Base-by-base conservation (phyloP, 495 filamentous ascomycete genomes). In the Aspergillus carlsbadensis region DNA sequence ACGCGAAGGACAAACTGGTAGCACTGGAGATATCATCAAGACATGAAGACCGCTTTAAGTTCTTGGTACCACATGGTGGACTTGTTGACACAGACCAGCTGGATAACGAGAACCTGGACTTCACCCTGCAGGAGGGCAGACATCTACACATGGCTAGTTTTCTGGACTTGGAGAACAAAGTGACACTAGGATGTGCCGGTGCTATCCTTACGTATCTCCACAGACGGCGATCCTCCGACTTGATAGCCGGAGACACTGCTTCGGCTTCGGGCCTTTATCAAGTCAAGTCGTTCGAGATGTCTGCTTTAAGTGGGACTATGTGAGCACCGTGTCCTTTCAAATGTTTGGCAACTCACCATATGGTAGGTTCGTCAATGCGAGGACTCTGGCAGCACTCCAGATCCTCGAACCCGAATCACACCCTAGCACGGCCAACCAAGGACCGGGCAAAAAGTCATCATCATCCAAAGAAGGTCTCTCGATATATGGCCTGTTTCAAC, bases 381-480 rank as follows among this genome's bases (percentile, higher is more conserved):
- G 96, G 61, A 87, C 93, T 0, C 72, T 97, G 24, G 73, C 81
- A 15, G 89, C 92, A 6, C 82, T 98, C 21, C 92, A 98, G 59
- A 90, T 98, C 13, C 73, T 97, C 34, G 87, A 89, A 48, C 84
- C 86, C 5, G 92, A 97, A 62, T 85, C 84, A 15, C 90, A 94
- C 70, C 92, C 92, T 7, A 90, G 92, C 57, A 84, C 84, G 41
- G 87, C 94, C 44, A 89, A 87, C 64, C 89, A 91, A 69, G 90
- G 89, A 1, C 86, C 88, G 11, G 83, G 79, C 10, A 84, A 72
- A 58, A 84, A 81, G 6, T 78, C 80, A 7, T 86, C 87, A 0
- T 87, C 86, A 13, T 82, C 86, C 0, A 97, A 96, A 67, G 91
- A 97, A 68, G 87, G 85, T 7, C 80, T 97, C n/a, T 96, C 92